These are phyloP conservation scores for Pseudodiploospora longispora DNA, from an alignment of 2,329 filamentous ascomycete genomes.

Conservation along the genomic window DNA sequence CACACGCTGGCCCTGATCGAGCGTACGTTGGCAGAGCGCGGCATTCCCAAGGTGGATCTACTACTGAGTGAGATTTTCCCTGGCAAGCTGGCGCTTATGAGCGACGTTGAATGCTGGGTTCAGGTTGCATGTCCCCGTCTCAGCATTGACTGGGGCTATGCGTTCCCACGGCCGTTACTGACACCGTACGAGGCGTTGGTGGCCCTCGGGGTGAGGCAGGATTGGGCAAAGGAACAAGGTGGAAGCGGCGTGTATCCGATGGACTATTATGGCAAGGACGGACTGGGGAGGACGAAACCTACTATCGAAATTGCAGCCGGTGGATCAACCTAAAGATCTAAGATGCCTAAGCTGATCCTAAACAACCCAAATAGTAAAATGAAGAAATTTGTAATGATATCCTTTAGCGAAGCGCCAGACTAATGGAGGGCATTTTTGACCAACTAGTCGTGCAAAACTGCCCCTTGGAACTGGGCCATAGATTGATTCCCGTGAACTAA, in stretches of 20 bases:
- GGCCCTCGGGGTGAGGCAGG: constrained; percentile 70
- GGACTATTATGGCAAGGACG: constrained; percentile 95
- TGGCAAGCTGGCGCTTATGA: constrained; percentile 87
- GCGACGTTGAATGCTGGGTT: constrained; percentile 94
- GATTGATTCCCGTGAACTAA: too few relatives aligned
- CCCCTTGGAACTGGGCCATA: too few relatives aligned
- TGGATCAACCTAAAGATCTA: too few relatives aligned
- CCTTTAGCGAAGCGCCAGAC: too few relatives aligned
- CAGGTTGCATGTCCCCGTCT: constrained; percentile 94
- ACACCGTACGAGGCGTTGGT: constrained; percentile 95
- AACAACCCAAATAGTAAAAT: too few relatives aligned
- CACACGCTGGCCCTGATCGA: constrained; percentile 87
- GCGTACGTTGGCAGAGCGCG: constrained; percentile 58
- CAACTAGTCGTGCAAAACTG: too few relatives aligned
- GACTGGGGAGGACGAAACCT: constrained; percentile 69
- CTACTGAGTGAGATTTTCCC: constrained; percentile 94
- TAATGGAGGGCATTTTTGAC: too few relatives aligned
- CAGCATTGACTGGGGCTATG: constrained; percentile 98
- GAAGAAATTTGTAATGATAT: too few relatives aligned
- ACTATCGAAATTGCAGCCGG: too few relatives aligned
- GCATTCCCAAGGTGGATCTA: constrained; percentile 76
- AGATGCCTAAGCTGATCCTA: too few relatives aligned
- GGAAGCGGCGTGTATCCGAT: constrained; percentile 72
- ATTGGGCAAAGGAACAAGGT: constrained; percentile 48
- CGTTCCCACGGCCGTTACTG: constrained; percentile 78